Evolutionary conservation across 768 basidiomycete species (phyloP).

Genomic region (Suillus subaureus): DNA sequence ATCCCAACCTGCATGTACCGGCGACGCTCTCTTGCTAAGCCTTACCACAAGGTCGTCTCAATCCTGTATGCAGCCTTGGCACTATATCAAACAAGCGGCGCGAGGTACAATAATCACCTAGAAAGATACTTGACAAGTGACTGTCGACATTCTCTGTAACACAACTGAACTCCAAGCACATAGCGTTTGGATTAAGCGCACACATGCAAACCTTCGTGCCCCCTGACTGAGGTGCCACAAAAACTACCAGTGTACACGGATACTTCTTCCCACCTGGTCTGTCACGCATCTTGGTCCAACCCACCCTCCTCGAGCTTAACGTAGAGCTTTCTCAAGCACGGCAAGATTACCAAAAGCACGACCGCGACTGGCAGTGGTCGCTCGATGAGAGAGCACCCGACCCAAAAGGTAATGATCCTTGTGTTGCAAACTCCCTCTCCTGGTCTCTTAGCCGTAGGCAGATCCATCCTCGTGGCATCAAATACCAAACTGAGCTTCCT

Average conservation of each 20-base stretch:
- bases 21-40: not conserved
- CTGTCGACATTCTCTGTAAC: not conserved
- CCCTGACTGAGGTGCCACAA: not conserved
- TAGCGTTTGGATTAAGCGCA: not conserved
- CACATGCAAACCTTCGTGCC: not conserved
- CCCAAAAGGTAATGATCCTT: not conserved
- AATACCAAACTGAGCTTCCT: not conserved
- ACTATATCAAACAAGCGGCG: not conserved
- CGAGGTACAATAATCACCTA: not conserved
- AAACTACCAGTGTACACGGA: not conserved
- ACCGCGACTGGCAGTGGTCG: not conserved
- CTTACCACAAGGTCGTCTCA: not conserved
- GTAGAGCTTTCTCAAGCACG: not conserved
- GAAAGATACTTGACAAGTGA: not conserved
- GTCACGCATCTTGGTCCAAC: not conserved
- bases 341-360: not conserved
- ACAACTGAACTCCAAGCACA: not conserved
- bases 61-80: not conserved
- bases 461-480: not conserved
- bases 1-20: not conserved
- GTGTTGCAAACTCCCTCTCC: not conserved
- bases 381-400: not conserved
- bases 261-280: not conserved
- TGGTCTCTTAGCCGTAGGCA: not conserved
- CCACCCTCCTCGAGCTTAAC: not conserved